These are phyloP conservation scores for Dalbergia oliveri DNA, from an alignment of 306 rosid species.

Conservation along the genomic window DNA sequence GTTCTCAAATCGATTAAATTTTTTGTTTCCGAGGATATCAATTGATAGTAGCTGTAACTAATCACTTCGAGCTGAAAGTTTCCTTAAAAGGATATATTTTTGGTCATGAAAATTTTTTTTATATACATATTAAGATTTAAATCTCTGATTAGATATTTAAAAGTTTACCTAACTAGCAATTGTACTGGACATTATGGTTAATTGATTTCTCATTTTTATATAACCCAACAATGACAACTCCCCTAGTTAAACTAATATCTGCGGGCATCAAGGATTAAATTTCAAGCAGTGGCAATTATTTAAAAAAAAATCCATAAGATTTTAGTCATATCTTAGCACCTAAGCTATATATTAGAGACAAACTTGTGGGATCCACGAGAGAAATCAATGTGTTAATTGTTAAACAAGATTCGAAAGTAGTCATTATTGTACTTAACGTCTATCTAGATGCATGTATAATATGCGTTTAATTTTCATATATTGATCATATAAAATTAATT, in stretches of 20 bases:
- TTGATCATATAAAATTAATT: too few species aligned
- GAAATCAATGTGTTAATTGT: conserved; percentile 35
- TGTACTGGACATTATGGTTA: too few species aligned
- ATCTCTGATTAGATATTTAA: too few species aligned
- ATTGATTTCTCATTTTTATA: neutral
- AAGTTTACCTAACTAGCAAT: too few species aligned
- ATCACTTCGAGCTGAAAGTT: too few species aligned
- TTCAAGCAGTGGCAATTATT: neutral
- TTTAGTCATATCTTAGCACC: conserved; percentile 23
- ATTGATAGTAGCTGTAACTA: too few species aligned
- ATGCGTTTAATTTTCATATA: too few species aligned
- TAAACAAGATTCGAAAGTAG: conserved; percentile 35
- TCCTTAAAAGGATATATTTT: too few species aligned
- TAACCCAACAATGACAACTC: neutral
- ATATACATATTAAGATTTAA: too few species aligned
- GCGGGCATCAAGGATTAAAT: neutral
- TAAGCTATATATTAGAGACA: conserved; percentile 15
- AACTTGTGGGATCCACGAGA: conserved; percentile 37
- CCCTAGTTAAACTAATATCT: neutral
- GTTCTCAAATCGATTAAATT: too few species aligned
- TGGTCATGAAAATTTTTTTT: too few species aligned
- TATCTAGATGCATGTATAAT: neutral
- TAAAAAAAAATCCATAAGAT: neutral
- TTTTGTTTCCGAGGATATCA: too few species aligned
- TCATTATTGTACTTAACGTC: conserved; percentile 16